These are phyloP conservation scores for Alectoria sarmentosa DNA, from an alignment of 495 filamentous ascomycete genomes.

Conservation along the genomic window DNA sequence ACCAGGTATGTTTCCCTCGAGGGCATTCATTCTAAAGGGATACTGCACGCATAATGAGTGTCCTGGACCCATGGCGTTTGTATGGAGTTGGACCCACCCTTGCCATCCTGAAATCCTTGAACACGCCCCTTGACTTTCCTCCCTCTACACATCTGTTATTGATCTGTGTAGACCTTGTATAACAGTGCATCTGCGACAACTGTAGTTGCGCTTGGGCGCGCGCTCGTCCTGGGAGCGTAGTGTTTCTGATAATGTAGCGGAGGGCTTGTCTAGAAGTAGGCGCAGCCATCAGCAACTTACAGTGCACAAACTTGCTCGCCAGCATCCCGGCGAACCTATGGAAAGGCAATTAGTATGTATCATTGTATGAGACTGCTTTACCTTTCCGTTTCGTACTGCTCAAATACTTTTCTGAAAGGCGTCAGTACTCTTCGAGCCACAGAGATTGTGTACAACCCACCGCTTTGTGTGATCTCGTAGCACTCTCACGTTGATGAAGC, in stretches of 20 bases:
- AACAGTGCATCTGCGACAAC: constrained; percentile 88
- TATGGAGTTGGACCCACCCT: constrained; percentile 53
- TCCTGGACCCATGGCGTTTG: constrained; percentile 2
- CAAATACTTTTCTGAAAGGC: constrained; percentile 60
- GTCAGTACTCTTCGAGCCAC: constrained; percentile 10
- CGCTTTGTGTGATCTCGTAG: constrained; percentile 95
- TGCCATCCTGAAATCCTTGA: constrained; percentile 83
- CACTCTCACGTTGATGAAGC: constrained; percentile 73
- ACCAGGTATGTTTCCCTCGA: constrained; percentile 82
- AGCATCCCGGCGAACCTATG: not conserved
- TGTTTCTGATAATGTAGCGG: constrained; percentile 90
- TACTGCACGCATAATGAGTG: constrained; percentile 51
- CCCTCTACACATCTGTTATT: constrained; percentile 85
- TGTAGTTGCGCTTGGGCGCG: constrained; percentile 88
- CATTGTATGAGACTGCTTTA: constrained; percentile 31
- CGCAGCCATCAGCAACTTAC: not conserved
- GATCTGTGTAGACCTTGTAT: constrained; percentile 89
- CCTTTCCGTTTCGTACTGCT: constrained; percentile 78
- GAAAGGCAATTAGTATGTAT: not conserved
- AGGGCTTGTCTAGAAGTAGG: constrained; percentile 71
- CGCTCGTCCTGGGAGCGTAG: constrained; percentile 67
- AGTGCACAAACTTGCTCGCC: not conserved
- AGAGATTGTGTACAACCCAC: not conserved
- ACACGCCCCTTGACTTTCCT: constrained; percentile 76
- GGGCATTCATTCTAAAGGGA: constrained; percentile 83